These are phyloP conservation scores for Mycogone perniciosa DNA, from an alignment of 2,329 filamentous ascomycete genomes.

Conservation along the genomic window DNA sequence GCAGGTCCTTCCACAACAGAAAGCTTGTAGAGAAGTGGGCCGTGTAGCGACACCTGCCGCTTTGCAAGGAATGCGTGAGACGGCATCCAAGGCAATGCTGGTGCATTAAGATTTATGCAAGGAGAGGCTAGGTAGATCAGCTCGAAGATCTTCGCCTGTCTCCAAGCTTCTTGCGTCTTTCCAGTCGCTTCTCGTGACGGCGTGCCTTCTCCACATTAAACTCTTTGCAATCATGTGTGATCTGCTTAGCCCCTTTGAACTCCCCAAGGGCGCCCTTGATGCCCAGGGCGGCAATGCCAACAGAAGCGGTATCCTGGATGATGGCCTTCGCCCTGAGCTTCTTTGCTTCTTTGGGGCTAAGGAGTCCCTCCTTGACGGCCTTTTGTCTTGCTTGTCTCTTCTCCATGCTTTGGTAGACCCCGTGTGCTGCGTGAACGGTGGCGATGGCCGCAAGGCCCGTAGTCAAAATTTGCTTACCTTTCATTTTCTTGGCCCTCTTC, in stretches of 20 bases:
- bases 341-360: slow-evolving; percentile 45
- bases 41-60: neutral
- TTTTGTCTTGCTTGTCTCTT: slow-evolving; percentile 47
- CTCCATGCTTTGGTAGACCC: slow-evolving; percentile 53
- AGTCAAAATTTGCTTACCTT: slow-evolving; percentile 56
- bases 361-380: slow-evolving; percentile 47
- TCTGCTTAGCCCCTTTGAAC: slow-evolving; percentile 49
- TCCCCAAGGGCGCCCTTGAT: slow-evolving; percentile 52
- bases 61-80: neutral
- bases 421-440: slow-evolving; percentile 55
- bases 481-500: slow-evolving; percentile 49
- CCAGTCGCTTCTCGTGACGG: slow-evolving; percentile 43
- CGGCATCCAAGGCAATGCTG: neutral
- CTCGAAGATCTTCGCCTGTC: slow-evolving; percentile 37
- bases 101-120: no score
- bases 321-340: slow-evolving; percentile 53
- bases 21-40: slow-evolving; percentile 30
- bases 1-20: slow-evolving; percentile 11
- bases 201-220: slow-evolving; percentile 44
- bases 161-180: slow-evolving; percentile 27
- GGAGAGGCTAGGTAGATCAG: slow-evolving; percentile 28
- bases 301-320: slow-evolving; percentile 52
- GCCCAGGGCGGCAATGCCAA: slow-evolving; percentile 52
- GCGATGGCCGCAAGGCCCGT: slow-evolving; percentile 52
- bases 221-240: slow-evolving; percentile 41